A percentile compares a stretch with the other conserved stretches of the same genome.
Evolutionary conservation across 169 alveolate genomes (phyloP).

Genomic region (Plasmodium gonderi): DNA sequence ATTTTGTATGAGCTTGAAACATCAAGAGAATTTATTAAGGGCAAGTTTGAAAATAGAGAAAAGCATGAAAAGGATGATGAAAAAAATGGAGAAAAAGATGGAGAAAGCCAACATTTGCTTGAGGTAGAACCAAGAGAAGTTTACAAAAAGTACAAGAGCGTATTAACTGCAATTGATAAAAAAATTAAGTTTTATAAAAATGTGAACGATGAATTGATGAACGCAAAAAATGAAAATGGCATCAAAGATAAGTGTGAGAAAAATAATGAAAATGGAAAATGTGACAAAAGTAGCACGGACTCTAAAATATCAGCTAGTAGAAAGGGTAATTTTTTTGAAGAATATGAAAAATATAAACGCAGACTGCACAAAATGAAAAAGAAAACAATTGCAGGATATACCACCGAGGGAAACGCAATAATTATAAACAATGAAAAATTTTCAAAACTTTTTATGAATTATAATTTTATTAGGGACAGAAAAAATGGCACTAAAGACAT

Average conservation of each 20-base stretch:
- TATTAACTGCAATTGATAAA: not conserved
- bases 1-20: constrained; percentile 33
- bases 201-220: not conserved
- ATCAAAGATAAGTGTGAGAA: not conserved
- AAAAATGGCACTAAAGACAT: not conserved
- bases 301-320: not conserved
- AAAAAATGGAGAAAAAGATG: not conserved
- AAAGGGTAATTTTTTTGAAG: constrained; percentile 19
- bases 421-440: constrained; percentile 52
- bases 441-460: constrained; percentile 15
- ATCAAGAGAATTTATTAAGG: constrained; percentile 6
- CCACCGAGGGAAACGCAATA: constrained; percentile 55
- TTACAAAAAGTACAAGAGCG: constrained; percentile 2
- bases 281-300: not conserved
- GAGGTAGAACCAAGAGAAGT: not conserved
- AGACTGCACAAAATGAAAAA: constrained; percentile 19
- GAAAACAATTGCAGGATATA: constrained; percentile 41
- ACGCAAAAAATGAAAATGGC: not conserved
- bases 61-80: not conserved
- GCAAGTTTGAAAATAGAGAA: not conserved
- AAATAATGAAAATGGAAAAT: not conserved
- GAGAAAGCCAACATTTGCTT: not conserved
- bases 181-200: constrained; percentile 12
- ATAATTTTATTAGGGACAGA: not conserved
- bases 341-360: not conserved